Evolutionary conservation across 2,329 filamentous ascomycete genomes (phyloP).

Genomic region (Biscogniauxia marginata): DNA sequence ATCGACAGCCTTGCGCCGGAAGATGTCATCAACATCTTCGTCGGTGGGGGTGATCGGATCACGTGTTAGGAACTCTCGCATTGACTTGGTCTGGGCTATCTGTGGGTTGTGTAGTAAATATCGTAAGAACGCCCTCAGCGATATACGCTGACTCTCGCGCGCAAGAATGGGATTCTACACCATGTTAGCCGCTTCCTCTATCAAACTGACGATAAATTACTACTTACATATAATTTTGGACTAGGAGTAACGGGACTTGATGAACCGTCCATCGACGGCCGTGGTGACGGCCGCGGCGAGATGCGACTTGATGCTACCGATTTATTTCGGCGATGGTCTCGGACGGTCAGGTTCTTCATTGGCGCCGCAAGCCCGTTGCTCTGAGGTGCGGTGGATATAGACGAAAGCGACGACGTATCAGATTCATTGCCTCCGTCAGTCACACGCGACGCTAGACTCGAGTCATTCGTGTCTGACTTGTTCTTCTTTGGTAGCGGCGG

Average conservation of each 20-base stretch:
- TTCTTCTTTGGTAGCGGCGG: constrained; percentile 90
- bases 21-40: constrained; percentile 80
- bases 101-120: constrained; percentile 81
- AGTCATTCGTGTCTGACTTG: constrained; percentile 70
- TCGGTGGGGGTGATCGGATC: constrained; percentile 73
- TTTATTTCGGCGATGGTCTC: constrained; percentile 39
- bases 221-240: constrained; percentile 30
- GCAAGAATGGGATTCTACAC: constrained; percentile 61
- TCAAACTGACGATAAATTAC: neutral
- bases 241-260: constrained; percentile 32
- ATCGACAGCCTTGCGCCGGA: constrained; percentile 77
- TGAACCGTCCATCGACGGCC: constrained; percentile 44
- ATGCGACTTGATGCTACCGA: constrained; percentile 37
- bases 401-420: constrained; percentile 78
- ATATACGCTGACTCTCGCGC: constrained; percentile 88
- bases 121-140: constrained; percentile 85
- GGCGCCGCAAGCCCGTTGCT: constrained; percentile 32
- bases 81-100: constrained; percentile 77
- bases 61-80: constrained; percentile 77
- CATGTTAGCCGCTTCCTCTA: constrained; percentile 32
- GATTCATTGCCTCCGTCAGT: constrained; percentile 62
- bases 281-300: constrained; percentile 36
- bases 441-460: constrained; percentile 51
- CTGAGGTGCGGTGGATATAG: constrained; percentile 59
- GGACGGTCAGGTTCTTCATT: constrained; percentile 43